Percentiles rank a stretch among this genome's conserved stretches.
Conservation (phyloP, 257 asterid species). For the Agastache rugosa region DNA sequence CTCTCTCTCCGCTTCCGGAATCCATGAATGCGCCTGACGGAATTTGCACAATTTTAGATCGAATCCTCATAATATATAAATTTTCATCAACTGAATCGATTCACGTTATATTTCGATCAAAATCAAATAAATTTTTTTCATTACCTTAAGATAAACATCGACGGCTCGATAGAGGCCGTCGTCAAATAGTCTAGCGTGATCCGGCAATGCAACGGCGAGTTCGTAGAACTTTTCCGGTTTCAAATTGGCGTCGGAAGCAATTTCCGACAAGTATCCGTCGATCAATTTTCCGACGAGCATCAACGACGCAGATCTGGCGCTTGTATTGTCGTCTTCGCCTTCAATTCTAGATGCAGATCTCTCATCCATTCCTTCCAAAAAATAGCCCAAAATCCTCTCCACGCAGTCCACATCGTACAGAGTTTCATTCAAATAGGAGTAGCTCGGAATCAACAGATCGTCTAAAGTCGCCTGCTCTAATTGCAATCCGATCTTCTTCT, state of each 20-base stretch:
- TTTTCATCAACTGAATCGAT: background rate
- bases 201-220: constrained; percentile 77
- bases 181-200: constrained; percentile 81
- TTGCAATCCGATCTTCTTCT: constrained; percentile 87
- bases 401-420: constrained; percentile 92
- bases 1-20: constrained; percentile 82
- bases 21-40: constrained; percentile 84
- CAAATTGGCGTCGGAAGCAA: constrained; percentile 91
- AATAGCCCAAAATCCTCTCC: constrained; percentile 73
- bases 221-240: constrained; percentile 77
- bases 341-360: constrained; percentile 48
- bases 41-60: background rate
- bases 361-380: constrained; percentile 58
- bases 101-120: background rate
- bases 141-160: constrained; percentile 97
- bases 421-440: constrained; percentile 90
- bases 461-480: constrained; percentile 87
- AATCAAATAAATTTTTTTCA: background rate
- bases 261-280: constrained; percentile 97
- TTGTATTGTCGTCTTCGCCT: constrained; percentile 46
- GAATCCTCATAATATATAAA: background rate
- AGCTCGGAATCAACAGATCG: constrained; percentile 91
- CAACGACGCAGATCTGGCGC: constrained; percentile 60
- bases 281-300: constrained; percentile 88
- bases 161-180: constrained; percentile 98